Base-by-base conservation (phyloP, 2,329 filamentous ascomycete species). In the Penicillium sp. region DNA sequence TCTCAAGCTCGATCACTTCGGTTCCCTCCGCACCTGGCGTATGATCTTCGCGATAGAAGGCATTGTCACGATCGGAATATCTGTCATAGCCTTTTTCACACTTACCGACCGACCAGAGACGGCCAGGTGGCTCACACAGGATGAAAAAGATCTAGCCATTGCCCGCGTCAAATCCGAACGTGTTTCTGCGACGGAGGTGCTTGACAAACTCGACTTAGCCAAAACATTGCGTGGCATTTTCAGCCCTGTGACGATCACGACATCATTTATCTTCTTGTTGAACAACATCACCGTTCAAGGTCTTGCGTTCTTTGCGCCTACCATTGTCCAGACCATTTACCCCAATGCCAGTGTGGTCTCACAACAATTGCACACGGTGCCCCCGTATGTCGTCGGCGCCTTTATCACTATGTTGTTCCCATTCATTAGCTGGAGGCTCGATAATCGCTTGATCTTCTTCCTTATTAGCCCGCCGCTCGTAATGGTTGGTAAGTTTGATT, bases 21-120 rank as follows among this genome's bases (percentile, higher is more conserved):
- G 81, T 6, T 64, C 72, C 3, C 67, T 87, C 0, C 71, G 70
- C 19, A 70, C 67, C 4, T 88, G 85, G 85, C 73, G 83, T 7
- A 86, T 87, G 83, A 86, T 88, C 43, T 88, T 88, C 46, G 78
- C 77, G 3, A 81, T 88, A n/a, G 85, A 88, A 63, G 85, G 85
- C 16, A 80, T 87, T 58, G 79, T 86, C 55, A 83, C 80, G 1
- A 73, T 72, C 52, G 73, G 75, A 0, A 65, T 88, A 0, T 75
- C 78, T 0, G n/a, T 87, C 1, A 72, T 88, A 30, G 69, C 79
- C 1, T 86, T 87, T 63, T 56, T 83, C 58, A 84, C 81, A 0
- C 69, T 88, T 14, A 87, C 85, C 0, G 86, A 89, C 63, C 77
- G 84, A 0, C 86, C 86, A 0, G 83, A 79, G 47, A 86, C 83